Conservation (phyloP, 345 rosid species). For the Salix exigua region DNA sequence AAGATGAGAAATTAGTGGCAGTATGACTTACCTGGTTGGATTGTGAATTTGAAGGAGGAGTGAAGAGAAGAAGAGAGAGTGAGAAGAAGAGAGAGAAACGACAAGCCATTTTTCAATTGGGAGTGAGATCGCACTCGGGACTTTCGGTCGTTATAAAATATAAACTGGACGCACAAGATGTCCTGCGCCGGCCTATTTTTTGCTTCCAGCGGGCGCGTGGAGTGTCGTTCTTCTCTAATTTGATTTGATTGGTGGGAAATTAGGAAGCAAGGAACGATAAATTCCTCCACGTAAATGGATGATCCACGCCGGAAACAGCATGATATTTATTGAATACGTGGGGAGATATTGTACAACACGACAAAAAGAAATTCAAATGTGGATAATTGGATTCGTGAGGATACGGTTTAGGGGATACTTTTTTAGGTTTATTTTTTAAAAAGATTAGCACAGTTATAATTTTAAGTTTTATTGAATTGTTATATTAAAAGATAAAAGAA, state of each 20-base stretch:
- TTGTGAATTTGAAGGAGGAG: neutral
- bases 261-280: neutral
- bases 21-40: neutral
- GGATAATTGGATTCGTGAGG: neutral
- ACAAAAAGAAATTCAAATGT: neutral
- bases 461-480: no score
- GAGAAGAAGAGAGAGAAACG: neutral
- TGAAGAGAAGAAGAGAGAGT: neutral
- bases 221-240: neutral
- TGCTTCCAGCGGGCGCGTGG: neutral
- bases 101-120: neutral
- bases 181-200: neutral
- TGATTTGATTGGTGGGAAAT: neutral
- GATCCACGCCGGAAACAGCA: neutral
- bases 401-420: neutral
- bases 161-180: neutral
- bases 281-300: neutral
- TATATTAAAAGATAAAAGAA: no score
- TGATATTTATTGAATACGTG: neutral
- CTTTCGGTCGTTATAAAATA: neutral
- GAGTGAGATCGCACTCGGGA: neutral
- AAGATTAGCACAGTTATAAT: no score
- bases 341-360: neutral
- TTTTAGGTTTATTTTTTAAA: neutral
- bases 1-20: neutral